Conservation (phyloP, 169 alveolate species). For the Theileria annulata region DNA sequence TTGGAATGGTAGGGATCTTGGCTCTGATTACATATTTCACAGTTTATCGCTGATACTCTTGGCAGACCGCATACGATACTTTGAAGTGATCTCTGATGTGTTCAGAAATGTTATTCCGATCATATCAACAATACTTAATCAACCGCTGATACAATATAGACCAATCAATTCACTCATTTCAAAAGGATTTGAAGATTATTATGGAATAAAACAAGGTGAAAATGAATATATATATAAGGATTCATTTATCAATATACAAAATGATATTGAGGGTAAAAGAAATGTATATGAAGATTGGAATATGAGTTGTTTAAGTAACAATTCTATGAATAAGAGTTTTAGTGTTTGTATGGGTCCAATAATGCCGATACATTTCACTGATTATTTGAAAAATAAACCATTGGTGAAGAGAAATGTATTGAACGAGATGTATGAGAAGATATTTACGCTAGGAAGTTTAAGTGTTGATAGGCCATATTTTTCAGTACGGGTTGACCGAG, state of each 20-base stretch:
- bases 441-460: constrained; percentile 39
- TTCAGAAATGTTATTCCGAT: constrained; percentile 50
- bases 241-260: too few relatives aligned
- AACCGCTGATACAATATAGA: constrained; percentile 55
- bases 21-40: constrained; percentile 21
- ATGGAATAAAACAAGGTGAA: not conserved
- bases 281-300: not conserved
- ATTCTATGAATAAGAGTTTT: not conserved
- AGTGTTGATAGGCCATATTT: constrained; percentile 59
- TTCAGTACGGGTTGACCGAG: constrained; percentile 63
- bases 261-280: too few relatives aligned
- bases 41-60: constrained; percentile 32
- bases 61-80: constrained; percentile 23
- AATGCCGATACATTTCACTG: constrained; percentile 54
- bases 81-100: constrained; percentile 33
- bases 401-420: constrained; percentile 36
- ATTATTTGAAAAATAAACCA: constrained; percentile 36
- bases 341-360: constrained; percentile 29
- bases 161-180: constrained; percentile 32
- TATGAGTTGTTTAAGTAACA: not conserved
- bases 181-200: not conserved
- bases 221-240: too few relatives aligned
- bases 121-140: constrained; percentile 61
- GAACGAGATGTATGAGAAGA: constrained; percentile 64
- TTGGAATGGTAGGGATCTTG: constrained; percentile 18